Conservation (phyloP, 2,329 filamentous ascomycete genomes). For the Cladosporium sp. region DNA sequence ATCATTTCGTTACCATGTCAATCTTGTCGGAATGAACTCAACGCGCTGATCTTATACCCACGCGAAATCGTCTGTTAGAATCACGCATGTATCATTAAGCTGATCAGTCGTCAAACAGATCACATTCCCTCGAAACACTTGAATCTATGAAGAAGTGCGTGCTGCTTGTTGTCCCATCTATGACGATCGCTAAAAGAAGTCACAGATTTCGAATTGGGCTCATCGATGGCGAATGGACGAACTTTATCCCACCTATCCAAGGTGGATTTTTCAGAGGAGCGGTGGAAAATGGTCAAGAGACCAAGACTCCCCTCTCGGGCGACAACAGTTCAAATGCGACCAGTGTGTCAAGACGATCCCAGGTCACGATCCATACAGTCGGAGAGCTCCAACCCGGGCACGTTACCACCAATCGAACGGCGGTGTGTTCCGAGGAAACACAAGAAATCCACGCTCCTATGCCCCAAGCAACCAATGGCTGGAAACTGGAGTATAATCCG, state of each 20-base stretch:
- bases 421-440: constrained; percentile 1
- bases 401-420: neutral
- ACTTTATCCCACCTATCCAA: constrained; percentile 61
- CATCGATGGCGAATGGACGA: constrained; percentile 57
- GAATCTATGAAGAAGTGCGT: neutral
- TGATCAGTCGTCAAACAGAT: neutral
- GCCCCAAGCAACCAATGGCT: neutral
- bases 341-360: neutral
- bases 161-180: neutral
- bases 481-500: constrained; percentile 21
- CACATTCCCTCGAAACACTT: neutral
- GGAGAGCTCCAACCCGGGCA: neutral
- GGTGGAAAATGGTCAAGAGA: constrained; percentile 38
- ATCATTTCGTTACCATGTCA: constrained; percentile 31
- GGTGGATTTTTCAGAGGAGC: constrained; percentile 25
- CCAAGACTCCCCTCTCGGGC: constrained; percentile 3
- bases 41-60: neutral
- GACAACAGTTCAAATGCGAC: constrained; percentile 1
- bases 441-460: neutral
- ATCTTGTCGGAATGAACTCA: neutral
- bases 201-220: constrained; percentile 61
- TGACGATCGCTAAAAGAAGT: neutral
- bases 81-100: neutral
- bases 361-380: neutral
- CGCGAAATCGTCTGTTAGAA: neutral